Evolutionary conservation across 2,329 filamentous ascomycete species (phyloP).

Genomic region (Diaporthe citri): DNA sequence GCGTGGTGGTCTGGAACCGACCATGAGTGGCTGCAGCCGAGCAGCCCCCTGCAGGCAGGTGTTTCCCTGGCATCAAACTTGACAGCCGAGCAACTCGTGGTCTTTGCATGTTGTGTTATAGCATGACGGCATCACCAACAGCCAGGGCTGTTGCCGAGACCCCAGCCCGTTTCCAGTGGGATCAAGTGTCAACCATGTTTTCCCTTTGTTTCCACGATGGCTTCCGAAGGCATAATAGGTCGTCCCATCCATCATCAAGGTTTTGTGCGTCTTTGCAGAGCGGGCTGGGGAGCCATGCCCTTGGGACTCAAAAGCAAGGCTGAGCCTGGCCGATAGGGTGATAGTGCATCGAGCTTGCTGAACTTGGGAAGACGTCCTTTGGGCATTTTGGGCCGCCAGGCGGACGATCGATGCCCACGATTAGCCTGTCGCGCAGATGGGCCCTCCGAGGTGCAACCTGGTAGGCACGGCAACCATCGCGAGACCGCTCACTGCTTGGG

Average conservation of each 20-base stretch:
- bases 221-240: neutral
- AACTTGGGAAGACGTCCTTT: constrained; percentile 5
- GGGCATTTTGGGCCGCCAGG: constrained; percentile 24
- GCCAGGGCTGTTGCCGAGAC: neutral
- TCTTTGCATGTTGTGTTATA: neutral
- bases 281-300: constrained; percentile 21
- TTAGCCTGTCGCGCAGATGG: neutral
- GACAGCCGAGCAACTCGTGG: constrained; percentile 12
- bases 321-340: constrained; percentile 37
- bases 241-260: neutral
- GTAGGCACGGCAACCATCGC: constrained; percentile 1
- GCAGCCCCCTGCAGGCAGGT: constrained; percentile 28
- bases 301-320: constrained; percentile 32
- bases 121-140: constrained; percentile 27
- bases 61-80: constrained; percentile 27
- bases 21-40: constrained; percentile 31
- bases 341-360: constrained; percentile 32
- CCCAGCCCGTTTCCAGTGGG: neutral
- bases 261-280: neutral
- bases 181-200: neutral
- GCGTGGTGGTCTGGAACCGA: constrained; percentile 21
- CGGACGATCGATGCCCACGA: constrained; percentile 3
- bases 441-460: constrained; percentile 21
- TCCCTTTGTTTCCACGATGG: neutral
- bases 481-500: constrained; percentile 1